Conservation (phyloP, 129 eudicot species). For the Mikania micrantha region DNA sequence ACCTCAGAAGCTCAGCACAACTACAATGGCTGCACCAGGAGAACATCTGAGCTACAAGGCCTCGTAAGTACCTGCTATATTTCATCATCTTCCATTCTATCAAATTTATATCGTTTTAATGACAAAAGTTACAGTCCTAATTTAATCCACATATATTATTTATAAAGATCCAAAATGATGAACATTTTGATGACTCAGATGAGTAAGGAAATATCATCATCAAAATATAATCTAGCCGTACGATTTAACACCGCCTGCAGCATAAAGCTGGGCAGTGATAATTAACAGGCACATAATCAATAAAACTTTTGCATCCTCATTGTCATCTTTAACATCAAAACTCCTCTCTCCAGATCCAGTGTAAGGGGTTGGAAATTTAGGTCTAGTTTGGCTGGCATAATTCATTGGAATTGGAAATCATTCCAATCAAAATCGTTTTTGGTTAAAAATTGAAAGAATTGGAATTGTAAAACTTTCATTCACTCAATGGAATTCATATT, state of each 20-base stretch:
- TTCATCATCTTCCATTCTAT: slow-evolving; percentile 28
- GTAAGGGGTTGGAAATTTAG: no score
- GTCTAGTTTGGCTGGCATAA: no score
- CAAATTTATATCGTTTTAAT: neutral
- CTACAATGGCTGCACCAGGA: slow-evolving; percentile 35
- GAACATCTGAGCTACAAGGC: slow-evolving; percentile 13
- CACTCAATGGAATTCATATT: no score
- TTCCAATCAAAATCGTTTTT: no score
- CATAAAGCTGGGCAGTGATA: slow-evolving; percentile 20
- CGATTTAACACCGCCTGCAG: slow-evolving; percentile 24
- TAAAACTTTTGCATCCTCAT: slow-evolving; percentile 11
- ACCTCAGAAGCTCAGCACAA: slow-evolving; percentile 31
- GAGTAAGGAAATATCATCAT: slow-evolving; percentile 2
- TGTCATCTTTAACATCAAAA: neutral
- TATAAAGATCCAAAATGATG: no score
- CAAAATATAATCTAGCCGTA: slow-evolving; percentile 19
- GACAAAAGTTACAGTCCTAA: neutral
- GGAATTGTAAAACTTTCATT: no score
- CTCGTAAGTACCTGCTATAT: slow-evolving; percentile 36
- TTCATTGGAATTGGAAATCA: no score
- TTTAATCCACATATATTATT: no score
- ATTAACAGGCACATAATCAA: neutral
- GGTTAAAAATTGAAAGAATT: no score
- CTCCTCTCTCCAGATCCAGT: no score
- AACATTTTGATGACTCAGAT: no score